Evolutionary conservation across 371 early-diverging fungal genomes (phyloP).

Genomic region (Chytridium lagenaria): DNA sequence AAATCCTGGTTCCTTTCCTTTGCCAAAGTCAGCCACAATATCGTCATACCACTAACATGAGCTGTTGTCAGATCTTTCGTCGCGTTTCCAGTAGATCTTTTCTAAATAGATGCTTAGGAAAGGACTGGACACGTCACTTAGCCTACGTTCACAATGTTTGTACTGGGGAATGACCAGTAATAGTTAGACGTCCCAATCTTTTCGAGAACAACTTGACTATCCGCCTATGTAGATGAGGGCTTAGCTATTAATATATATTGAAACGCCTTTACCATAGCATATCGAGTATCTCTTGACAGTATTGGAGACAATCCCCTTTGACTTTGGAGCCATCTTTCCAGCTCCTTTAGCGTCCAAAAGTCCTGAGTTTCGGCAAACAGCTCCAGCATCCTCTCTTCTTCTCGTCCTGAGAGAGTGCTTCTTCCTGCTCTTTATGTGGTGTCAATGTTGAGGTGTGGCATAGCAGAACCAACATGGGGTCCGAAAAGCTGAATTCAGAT

Average conservation of each 20-base stretch:
- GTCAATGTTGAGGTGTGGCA: too few relatives aligned
- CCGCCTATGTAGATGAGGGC: conserved; percentile 59
- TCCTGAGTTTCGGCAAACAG: conserved; percentile 83
- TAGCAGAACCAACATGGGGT: too few relatives aligned
- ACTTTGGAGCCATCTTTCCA: conserved; percentile 90
- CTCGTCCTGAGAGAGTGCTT: conserved; percentile 75
- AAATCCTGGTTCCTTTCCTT: conserved; percentile 50
- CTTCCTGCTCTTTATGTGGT: conserved; percentile 25
- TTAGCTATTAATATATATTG: too few relatives aligned
- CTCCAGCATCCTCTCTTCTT: conserved; percentile 78
- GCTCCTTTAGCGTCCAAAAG: conserved; percentile 62
- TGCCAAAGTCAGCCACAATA: background rate
- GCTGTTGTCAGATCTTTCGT: background rate
- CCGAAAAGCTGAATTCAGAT: too few relatives aligned
- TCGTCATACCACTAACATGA: background rate
- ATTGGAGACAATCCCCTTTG: conserved; percentile 86
- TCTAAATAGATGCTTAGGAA: conserved; percentile 27
- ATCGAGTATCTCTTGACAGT: conserved; percentile 92
- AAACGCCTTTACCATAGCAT: conserved; percentile 79
- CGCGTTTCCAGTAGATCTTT: background rate
- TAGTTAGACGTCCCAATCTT: conserved; percentile 93
- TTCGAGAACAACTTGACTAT: conserved; percentile 84
- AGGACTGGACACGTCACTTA: conserved; percentile 14
- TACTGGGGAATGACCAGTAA: conserved; percentile 92
- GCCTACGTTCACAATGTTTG: conserved; percentile 65